Percentiles rank a stretch among this genome's conserved stretches.
phyloP scores from a whole-genome alignment of 805 yeast genomes.

The Suhomyces canberraensis region DNA sequence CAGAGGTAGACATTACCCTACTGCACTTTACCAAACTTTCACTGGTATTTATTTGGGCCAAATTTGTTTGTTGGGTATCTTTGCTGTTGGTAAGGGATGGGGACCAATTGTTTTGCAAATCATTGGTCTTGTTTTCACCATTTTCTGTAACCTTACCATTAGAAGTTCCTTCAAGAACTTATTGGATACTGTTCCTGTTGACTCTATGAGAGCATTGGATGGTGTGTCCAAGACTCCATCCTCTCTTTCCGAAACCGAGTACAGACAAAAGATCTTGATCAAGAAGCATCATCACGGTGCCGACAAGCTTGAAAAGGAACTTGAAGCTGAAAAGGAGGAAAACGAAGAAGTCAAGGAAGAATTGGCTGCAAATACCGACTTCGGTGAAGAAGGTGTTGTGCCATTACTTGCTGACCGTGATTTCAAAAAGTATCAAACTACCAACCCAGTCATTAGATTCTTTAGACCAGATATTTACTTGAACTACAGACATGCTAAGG shows the following conservation, averaged over 20 bases:
- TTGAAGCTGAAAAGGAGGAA: constrained; percentile 17
- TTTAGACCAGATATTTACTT: constrained; percentile 60
- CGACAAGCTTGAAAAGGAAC: constrained; percentile 2
- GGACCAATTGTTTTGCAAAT: constrained; percentile 83
- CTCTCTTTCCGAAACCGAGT: constrained; percentile 27
- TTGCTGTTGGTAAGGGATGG: constrained; percentile 91
- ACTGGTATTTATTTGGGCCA: constrained; percentile 88
- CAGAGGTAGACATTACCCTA: constrained; percentile 81
- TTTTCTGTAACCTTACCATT: constrained; percentile 64
- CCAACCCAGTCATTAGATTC: constrained; percentile 48
- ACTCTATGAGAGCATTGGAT: constrained; percentile 73
- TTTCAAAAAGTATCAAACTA: constrained; percentile 28
- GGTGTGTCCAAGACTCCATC: constrained; percentile 67
- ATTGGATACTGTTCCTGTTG: constrained; percentile 58
- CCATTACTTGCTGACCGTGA: constrained; percentile 74
- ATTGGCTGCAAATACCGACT: constrained; percentile 11
- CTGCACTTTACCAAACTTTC: constrained; percentile 84
- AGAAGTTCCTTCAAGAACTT: constrained; percentile 64
- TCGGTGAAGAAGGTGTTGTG: constrained; percentile 23
- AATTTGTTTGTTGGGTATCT: constrained; percentile 79
- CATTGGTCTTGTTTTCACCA: constrained; percentile 60
- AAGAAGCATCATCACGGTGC: constrained; percentile 10
- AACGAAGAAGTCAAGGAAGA: constrained; percentile 17
- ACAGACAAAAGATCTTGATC: constrained; percentile 29
- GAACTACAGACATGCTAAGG: constrained; percentile 37